Evolutionary conservation across 805 yeast genomes (phyloP).

Genomic region (Yamadazyma takamatsuzukensis): DNA sequence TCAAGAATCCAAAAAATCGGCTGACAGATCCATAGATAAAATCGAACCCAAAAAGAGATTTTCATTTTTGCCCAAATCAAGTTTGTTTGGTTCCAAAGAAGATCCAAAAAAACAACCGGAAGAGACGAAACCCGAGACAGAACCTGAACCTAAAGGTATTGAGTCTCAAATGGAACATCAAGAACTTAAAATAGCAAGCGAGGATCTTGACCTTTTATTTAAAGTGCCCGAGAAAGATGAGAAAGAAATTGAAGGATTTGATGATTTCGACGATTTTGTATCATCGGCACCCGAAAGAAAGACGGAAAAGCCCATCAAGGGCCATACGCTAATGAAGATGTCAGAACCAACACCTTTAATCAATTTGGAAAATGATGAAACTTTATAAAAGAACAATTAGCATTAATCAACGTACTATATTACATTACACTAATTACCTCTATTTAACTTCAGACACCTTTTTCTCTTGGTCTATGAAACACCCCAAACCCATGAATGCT

Average conservation of each 20-base stretch:
- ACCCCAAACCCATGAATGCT: slow-evolving; percentile 87
- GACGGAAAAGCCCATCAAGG: slow-evolving; percentile 5
- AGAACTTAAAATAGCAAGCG: slow-evolving; percentile 4
- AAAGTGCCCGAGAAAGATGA: slow-evolving; percentile 3
- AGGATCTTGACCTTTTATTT: slow-evolving; percentile 11
- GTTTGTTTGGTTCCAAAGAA: slow-evolving; percentile 7
- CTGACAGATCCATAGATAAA: slow-evolving; percentile 1
- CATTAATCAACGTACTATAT: too few relatives aligned
- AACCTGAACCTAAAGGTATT: slow-evolving; percentile 4
- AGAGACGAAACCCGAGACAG: background rate
- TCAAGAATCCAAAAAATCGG: background rate
- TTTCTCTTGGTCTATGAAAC: slow-evolving; percentile 56
- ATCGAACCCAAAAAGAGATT: slow-evolving; percentile 11
- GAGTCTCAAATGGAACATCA: slow-evolving; percentile 1
- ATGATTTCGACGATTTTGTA: slow-evolving; percentile 22
- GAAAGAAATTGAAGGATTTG: slow-evolving; percentile 7
- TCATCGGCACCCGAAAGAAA: slow-evolving; percentile 12
- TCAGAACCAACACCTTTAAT: slow-evolving; percentile 14
- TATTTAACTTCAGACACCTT: too few relatives aligned
- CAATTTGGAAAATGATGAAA: slow-evolving; percentile 6
- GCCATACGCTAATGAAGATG: slow-evolving; percentile 11
- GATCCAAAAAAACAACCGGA: background rate
- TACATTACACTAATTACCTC: too few relatives aligned
- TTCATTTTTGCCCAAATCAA: slow-evolving; percentile 18
- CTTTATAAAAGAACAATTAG: background rate